Conservation (phyloP, 768 basidiomycete genomes). For the Antrodiella citrinella region DNA sequence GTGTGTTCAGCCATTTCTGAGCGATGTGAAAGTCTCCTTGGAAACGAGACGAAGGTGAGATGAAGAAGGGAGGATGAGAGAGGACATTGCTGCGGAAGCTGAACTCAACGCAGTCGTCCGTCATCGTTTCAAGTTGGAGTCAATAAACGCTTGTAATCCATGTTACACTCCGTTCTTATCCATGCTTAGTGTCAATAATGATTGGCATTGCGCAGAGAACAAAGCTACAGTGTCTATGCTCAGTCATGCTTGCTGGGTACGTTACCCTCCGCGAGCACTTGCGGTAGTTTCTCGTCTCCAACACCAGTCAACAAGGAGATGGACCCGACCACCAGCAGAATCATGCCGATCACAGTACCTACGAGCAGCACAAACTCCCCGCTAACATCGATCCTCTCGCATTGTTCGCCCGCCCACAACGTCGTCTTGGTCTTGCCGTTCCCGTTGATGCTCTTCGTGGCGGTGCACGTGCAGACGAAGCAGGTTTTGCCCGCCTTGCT, state of each 20-base stretch:
- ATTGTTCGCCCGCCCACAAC: constrained; percentile 67
- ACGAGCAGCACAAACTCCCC: constrained; percentile 68
- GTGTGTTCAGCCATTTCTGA: background rate
- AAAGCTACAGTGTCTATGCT: background rate
- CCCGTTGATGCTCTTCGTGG: constrained; percentile 43
- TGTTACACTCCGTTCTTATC: background rate
- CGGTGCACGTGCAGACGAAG: constrained; percentile 37
- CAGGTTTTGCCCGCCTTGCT: constrained; percentile 50
- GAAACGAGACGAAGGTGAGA: background rate
- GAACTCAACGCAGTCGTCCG: background rate
- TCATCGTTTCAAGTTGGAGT: background rate
- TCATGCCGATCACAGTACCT: constrained; percentile 57
- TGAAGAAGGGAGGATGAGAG: background rate
- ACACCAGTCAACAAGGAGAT: constrained; percentile 57
- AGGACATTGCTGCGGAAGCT: background rate
- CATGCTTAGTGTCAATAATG: background rate
- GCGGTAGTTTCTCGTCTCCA: constrained; percentile 60
- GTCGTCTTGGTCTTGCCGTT: constrained; percentile 33
- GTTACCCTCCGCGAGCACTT: constrained; percentile 59
- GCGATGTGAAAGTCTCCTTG: background rate
- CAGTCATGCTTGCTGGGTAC: constrained; percentile 45
- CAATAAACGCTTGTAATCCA: background rate
- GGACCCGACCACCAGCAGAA: constrained; percentile 61
- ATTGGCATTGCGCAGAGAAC: background rate
- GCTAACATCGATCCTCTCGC: constrained; percentile 75